Percentiles rank a stretch among this genome's conserved stretches.
phyloP scores from a whole-genome alignment of 2,329 filamentous ascomycete species.

The Phyllosticta paracitricarpa region DNA sequence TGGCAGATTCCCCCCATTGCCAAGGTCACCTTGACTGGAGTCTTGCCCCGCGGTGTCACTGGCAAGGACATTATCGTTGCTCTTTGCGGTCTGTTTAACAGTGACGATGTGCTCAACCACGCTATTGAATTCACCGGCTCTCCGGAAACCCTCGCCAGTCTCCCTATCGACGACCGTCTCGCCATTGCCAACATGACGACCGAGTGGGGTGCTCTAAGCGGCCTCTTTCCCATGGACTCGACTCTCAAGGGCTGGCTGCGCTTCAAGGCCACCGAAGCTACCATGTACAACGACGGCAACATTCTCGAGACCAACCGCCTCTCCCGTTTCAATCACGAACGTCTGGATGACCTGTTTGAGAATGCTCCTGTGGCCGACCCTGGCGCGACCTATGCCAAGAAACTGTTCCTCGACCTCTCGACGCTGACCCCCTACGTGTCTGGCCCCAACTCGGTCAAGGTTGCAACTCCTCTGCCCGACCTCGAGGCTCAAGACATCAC shows the following conservation, averaged over 20 bases:
- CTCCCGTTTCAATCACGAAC: constrained; percentile 59
- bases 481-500: constrained; percentile 65
- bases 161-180: constrained; percentile 63
- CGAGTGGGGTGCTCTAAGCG: constrained; percentile 67
- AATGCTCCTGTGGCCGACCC: constrained; percentile 61
- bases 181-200: constrained; percentile 75
- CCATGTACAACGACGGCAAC: constrained; percentile 46
- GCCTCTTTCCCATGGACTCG: constrained; percentile 71
- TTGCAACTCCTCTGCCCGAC: constrained; percentile 66
- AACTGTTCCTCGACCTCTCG: constrained; percentile 70
- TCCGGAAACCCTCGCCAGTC: constrained; percentile 62
- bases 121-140: constrained; percentile 79
- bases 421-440: constrained; percentile 76
- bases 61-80: constrained; percentile 94
- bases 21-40: constrained; percentile 66
- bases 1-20: constrained; percentile 81
- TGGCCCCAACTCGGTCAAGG: constrained; percentile 84
- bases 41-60: constrained; percentile 67
- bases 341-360: constrained; percentile 61
- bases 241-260: constrained; percentile 65
- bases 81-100: constrained; percentile 75
- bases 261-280: constrained; percentile 62
- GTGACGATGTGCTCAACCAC: constrained; percentile 84
- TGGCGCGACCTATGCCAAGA: constrained; percentile 72
- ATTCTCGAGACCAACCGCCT: constrained; percentile 38